These are phyloP conservation scores for Aspergillus niger DNA, from an alignment of 2,329 filamentous ascomycete species.

Conservation along the genomic window DNA sequence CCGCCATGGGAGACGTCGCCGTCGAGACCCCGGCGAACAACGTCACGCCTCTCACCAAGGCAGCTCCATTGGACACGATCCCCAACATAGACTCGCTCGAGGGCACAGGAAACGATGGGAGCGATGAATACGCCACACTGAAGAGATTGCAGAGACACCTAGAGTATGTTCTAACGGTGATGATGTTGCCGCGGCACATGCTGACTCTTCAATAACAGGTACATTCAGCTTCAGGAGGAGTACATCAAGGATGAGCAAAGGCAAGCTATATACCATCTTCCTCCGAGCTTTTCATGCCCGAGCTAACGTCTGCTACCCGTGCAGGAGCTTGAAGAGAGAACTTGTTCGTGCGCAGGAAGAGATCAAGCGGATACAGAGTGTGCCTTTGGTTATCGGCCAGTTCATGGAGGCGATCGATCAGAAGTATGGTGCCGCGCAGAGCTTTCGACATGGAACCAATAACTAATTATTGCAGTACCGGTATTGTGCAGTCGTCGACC, in stretches of 20 bases:
- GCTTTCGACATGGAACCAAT: conserved; percentile 9
- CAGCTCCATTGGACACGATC: conserved; percentile 73
- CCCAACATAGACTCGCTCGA: conserved; percentile 89
- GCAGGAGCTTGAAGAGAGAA: conserved; percentile 91
- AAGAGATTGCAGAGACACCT: conserved; percentile 97
- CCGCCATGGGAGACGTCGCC: conserved; percentile 78
- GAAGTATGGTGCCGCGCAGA: conserved; percentile 64
- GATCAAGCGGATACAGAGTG: conserved; percentile 99
- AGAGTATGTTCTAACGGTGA: conserved; percentile 62
- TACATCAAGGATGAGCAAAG: conserved; percentile 99
- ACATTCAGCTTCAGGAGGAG: conserved; percentile 97
- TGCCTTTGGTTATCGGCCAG: conserved; percentile 95
- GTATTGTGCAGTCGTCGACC: conserved; percentile 97
- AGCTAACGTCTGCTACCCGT: conserved; percentile 17
- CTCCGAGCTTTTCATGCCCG: neutral
- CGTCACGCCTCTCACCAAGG: conserved; percentile 77
- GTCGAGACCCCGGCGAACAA: conserved; percentile 78
- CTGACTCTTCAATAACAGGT: conserved; percentile 53
- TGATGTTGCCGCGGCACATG: conserved; percentile 3
- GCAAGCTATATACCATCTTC: conserved; percentile 45
- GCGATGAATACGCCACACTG: conserved; percentile 90
- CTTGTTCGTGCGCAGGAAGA: conserved; percentile 96
- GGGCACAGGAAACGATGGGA: conserved; percentile 75
- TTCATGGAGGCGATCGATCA: conserved; percentile 99
- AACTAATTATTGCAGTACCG: conserved; percentile 64